Base-by-base conservation (phyloP, 1,284 basidiomycete genomes). In the Limonomyces culmigenus region DNA sequence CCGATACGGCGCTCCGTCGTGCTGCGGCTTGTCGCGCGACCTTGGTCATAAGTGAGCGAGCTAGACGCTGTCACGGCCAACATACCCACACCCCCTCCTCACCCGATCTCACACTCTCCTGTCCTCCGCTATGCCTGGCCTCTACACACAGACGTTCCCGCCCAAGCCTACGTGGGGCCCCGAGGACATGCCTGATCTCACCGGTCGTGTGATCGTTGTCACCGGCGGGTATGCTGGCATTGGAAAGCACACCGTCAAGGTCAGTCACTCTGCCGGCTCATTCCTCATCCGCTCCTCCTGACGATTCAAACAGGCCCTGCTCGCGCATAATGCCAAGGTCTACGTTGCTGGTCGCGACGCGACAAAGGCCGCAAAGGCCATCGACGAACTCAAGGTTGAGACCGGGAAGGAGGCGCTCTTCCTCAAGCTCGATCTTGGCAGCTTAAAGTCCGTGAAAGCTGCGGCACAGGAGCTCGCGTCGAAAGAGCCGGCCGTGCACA, bases 281-380 rank as follows among this genome's bases (percentile, higher is more conserved):
- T 41, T 2, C 36, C 33, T 29, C 42, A 41, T 21, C 17, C 16
- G 16, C 15, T 5, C 23, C 18, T 33, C 16, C 10, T 25, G 14
- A 6, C 23, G 34, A 13, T 33, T 33, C 15, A 16, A n/a, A 20
- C 32, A 65, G 61, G 62, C 56, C 4, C 56, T 74, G 11, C 59
- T 79, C 29, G 42, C 49, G 5, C 63, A 63, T 37, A 67, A 72
- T 27, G 74, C 74, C 5, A 75, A 62, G 40, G 77, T 83, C 1
- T 79, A 76, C n/a, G n/a, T n/a, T n/a, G n/a, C n/a, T n/a, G n/a
- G n/a, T n/a, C n/a, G n/a, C n/a, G n/a, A n/a, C n/a, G n/a, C n/a
- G n/a, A n/a, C n/a, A n/a, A n/a, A n/a, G n/a, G n/a, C n/a, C n/a
- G n/a, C n/a, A n/a, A n/a, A 48, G 1, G 68, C 71, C 1, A 74